phyloP scores from a whole-genome alignment of 176 grass and related monocot genomes.

The Zea mays region DNA sequence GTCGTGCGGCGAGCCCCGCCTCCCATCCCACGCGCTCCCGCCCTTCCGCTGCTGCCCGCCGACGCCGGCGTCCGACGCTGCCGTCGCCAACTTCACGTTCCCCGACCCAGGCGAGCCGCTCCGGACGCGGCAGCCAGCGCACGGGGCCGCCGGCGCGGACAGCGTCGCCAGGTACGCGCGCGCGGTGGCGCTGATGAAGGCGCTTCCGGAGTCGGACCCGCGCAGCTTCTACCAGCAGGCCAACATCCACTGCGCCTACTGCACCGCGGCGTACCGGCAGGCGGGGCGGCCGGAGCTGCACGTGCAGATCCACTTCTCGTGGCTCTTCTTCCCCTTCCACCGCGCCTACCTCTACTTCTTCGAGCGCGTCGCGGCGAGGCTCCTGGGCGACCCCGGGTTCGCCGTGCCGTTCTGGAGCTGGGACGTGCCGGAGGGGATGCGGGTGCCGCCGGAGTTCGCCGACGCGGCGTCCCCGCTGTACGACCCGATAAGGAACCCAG shows the following conservation, averaged over 20 bases:
- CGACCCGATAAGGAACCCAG: slow-evolving; percentile 31
- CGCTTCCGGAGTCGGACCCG: slow-evolving; percentile 32
- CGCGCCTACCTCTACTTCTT: slow-evolving; percentile 63
- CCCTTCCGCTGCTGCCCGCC: slow-evolving; percentile 44
- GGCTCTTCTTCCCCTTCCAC: slow-evolving; percentile 68
- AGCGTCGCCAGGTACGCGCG: slow-evolving; percentile 44
- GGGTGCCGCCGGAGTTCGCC: slow-evolving; percentile 36
- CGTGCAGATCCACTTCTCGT: slow-evolving; percentile 55
- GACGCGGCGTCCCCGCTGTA: slow-evolving; percentile 44
- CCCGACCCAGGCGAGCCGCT: slow-evolving; percentile 40
- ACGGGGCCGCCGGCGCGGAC: slow-evolving; percentile 24
- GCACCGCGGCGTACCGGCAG: slow-evolving; percentile 53
- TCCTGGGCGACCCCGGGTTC: slow-evolving; percentile 50
- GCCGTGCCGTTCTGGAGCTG: slow-evolving; percentile 56
- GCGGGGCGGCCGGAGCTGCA: neutral
- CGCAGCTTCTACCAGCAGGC: slow-evolving; percentile 67
- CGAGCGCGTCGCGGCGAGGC: slow-evolving; percentile 57
- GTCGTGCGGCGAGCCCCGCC: slow-evolving; percentile 21
- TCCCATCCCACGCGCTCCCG: slow-evolving; percentile 18
- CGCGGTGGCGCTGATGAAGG: slow-evolving; percentile 51
- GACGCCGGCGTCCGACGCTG: neutral
- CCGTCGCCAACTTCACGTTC: slow-evolving; percentile 19
- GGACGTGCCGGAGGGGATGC: slow-evolving; percentile 63
- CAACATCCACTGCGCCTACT: slow-evolving; percentile 63
- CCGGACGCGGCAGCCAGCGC: slow-evolving; percentile 36